Conservation (phyloP, 2,329 filamentous ascomycete species). For the Fusarium anguioides region DNA sequence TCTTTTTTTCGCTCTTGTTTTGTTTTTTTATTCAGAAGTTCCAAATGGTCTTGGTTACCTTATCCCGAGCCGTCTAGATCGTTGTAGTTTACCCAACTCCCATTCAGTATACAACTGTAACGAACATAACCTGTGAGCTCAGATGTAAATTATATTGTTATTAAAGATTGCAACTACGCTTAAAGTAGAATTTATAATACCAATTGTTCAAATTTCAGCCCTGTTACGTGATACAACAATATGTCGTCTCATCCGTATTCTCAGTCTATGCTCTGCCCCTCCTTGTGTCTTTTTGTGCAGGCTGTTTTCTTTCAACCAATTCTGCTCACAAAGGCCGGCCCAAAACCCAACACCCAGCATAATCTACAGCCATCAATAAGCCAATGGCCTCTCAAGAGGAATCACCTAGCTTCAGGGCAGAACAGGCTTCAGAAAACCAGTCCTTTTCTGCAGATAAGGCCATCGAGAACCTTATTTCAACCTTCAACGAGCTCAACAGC, state of each 20-base stretch:
- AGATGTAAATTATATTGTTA: neutral
- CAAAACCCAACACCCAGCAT: neutral
- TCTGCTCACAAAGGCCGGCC: neutral
- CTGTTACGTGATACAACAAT: neutral
- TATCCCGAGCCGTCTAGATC: too few species aligned
- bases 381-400: neutral
- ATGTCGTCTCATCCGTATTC: neutral
- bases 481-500: slow-evolving; percentile 80
- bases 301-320: neutral
- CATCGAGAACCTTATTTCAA: slow-evolving; percentile 66
- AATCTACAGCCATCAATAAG: neutral
- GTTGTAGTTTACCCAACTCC: too few species aligned
- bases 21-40: too few species aligned
- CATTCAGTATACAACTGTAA: neutral
- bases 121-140: neutral
- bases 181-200: neutral
- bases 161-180: neutral
- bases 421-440: neutral
- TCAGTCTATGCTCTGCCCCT: neutral
- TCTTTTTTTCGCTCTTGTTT: too few species aligned
- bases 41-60: too few species aligned
- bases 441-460: slow-evolving; percentile 26
- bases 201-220: neutral
- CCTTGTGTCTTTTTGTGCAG: neutral
- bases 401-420: neutral